Conservation (phyloP, 345 rosid species). For the Turritis glabra region DNA sequence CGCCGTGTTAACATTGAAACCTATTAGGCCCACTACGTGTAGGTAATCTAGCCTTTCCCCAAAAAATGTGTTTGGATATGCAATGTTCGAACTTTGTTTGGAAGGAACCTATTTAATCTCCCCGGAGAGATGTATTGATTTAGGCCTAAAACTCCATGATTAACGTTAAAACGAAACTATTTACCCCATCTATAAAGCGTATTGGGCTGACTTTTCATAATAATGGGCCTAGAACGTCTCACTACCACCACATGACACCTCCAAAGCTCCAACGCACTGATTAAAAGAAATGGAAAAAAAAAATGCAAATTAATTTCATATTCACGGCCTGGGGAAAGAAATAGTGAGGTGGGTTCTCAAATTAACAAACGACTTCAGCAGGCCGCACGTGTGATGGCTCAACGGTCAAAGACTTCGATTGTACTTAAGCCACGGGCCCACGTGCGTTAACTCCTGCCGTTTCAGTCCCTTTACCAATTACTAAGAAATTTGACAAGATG, state of each 20-base stretch:
- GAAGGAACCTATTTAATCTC: too few relatives aligned
- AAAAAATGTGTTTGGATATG: too few relatives aligned
- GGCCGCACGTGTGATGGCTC: conserved; percentile 26
- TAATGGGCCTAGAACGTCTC: background rate
- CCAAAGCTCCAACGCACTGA: background rate
- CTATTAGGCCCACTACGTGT: too few relatives aligned
- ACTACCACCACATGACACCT: background rate
- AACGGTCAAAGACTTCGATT: conserved; percentile 36
- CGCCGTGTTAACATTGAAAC: too few relatives aligned
- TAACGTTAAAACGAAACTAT: background rate
- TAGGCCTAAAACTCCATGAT: too few relatives aligned
- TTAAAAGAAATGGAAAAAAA: background rate
- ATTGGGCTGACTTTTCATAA: conserved; percentile 2
- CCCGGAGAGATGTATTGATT: too few relatives aligned
- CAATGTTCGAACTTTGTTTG: too few relatives aligned
- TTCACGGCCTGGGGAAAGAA: conserved; percentile 14
- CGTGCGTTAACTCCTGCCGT: conserved; percentile 30
- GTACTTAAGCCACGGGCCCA: conserved; percentile 17
- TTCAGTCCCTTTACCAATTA: background rate
- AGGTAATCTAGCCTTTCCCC: too few relatives aligned
- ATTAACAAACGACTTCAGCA: background rate
- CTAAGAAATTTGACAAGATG: conserved; percentile 10
- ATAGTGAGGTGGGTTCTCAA: background rate
- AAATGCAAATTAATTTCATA: background rate
- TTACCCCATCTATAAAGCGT: background rate